These are phyloP conservation scores for Petunia secreta DNA, from an alignment of 257 asterid genomes.

Conservation along the genomic window DNA sequence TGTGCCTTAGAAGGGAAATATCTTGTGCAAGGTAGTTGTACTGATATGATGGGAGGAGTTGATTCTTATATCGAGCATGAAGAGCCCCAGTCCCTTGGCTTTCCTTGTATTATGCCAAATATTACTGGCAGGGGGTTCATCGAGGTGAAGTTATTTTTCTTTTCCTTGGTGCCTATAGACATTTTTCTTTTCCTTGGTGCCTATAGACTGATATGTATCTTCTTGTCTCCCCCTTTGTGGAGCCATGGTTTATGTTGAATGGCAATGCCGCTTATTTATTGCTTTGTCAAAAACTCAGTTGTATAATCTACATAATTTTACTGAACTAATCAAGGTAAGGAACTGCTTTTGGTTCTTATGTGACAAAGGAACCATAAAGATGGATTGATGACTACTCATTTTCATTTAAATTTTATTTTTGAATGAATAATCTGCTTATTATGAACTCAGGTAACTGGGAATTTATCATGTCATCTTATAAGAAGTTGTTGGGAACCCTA, in stretches of 20 bases:
- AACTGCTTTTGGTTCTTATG: neutral
- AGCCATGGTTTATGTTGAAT: neutral
- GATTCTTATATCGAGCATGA: conserved; percentile 47
- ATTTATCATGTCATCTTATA: neutral
- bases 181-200: neutral
- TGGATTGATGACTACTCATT: neutral
- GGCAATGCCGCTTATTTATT: neutral
- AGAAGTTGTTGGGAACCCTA: neutral
- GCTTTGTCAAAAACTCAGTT: neutral
- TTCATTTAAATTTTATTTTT: neutral
- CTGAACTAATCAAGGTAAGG: neutral
- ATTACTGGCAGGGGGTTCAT: conserved; percentile 84
- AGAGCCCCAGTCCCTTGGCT: conserved; percentile 60
- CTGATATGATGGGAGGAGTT: conserved; percentile 42
- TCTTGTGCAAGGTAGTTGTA: conserved; percentile 61
- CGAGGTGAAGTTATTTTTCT: conserved; percentile 55
- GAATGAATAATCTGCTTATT: neutral
- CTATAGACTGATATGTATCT: neutral
- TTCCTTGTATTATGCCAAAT: conserved; percentile 65
- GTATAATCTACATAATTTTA: neutral
- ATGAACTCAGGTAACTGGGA: neutral
- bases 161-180: neutral
- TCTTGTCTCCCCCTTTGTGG: neutral
- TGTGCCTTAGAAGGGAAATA: conserved; percentile 74
- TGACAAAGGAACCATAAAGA: neutral